Evolutionary conservation across 192 early-diverging fungal genomes (phyloP).

Genomic region (Backusella liffmaniae): DNA sequence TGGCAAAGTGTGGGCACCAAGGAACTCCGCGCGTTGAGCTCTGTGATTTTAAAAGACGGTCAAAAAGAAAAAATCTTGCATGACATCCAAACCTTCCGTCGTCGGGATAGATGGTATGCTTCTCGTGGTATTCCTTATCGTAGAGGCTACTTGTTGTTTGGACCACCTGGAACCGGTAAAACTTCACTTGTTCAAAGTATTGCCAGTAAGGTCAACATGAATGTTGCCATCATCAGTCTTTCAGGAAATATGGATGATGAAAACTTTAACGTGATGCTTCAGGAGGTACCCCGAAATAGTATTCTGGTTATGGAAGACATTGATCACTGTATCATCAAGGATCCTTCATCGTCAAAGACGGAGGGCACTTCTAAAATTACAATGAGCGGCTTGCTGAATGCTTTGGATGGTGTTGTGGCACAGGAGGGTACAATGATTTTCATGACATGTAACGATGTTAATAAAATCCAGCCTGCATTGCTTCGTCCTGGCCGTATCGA

Average conservation of each 20-base stretch:
- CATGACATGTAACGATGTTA: constrained; percentile 50
- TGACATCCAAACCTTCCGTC: constrained; percentile 46
- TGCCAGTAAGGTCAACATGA: constrained; percentile 51
- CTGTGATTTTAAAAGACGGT: constrained; percentile 45
- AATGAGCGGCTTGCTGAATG: constrained; percentile 49
- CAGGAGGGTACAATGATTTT: constrained; percentile 52
- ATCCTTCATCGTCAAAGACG: constrained; percentile 19
- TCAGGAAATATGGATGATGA: constrained; percentile 43
- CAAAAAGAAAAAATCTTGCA: constrained; percentile 44
- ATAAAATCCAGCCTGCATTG: constrained; percentile 45
- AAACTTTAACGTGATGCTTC: constrained; percentile 41
- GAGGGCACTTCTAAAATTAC: constrained; percentile 21
- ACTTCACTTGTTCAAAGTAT: constrained; percentile 50
- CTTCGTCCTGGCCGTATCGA: constrained; percentile 56
- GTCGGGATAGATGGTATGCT: constrained; percentile 45
- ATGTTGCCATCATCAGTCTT: constrained; percentile 48
- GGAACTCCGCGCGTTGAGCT: constrained; percentile 40
- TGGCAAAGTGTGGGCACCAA: constrained; percentile 22
- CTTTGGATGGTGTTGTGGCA: constrained; percentile 50
- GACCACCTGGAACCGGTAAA: constrained; percentile 56
- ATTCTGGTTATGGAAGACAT: constrained; percentile 57
- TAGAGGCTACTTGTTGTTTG: constrained; percentile 50
- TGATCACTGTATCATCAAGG: constrained; percentile 30
- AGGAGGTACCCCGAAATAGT: constrained; percentile 45
- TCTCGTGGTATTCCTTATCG: constrained; percentile 53